Base-by-base conservation (phyloP, 345 rosid genomes). In the Carallia pectinifolia region DNA sequence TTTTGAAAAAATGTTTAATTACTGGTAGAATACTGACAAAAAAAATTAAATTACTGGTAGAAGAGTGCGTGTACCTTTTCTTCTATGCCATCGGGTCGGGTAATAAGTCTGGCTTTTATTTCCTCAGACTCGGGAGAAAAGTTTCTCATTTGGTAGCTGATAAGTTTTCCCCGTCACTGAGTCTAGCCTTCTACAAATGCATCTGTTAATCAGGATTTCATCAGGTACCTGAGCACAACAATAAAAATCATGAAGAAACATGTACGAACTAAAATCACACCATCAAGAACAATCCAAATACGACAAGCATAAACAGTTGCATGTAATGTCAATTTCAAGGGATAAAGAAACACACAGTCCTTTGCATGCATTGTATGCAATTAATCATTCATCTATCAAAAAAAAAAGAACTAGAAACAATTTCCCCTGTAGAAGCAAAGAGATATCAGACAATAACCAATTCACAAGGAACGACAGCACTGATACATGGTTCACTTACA, bases 81-180 rank as follows among this genome's bases (percentile, higher is more conserved):
- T 78, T 87, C 90, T 6, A 91, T 93, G 81, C 89, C 98, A 85
- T 93, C 98, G 29, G 96, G 82, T 69, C 90, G 94, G 56, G 86
- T 88, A 18, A 84, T 66, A 63, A 91, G 89, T 79, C 97, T 89
- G 78, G 80, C 91, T 84, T 86, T 89, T 31, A 93, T 76, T 79
- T 93, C 91, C 44, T 87, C 23, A 0, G 84, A 82, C 75, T 84
- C 91, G 6, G 90, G 97, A 67, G 89, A 92, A 62, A 85, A 85
- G 75, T 73, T 78, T 77, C 70, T 85, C 23, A 87, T 39, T 23
- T 23, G 23, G 77, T 89, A 94, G 23, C 23, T 23, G 23, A 76
- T 93, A 93, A 68, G 89, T 88, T 84, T 88, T 91, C 70, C 92
- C 90, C 6, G 90, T 87, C 56, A 76, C 66, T 27, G 95, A 95